These are phyloP conservation scores for Aspergillus brunneoviolaceus DNA, from an alignment of 2,329 filamentous ascomycete species.

Conservation along the genomic window DNA sequence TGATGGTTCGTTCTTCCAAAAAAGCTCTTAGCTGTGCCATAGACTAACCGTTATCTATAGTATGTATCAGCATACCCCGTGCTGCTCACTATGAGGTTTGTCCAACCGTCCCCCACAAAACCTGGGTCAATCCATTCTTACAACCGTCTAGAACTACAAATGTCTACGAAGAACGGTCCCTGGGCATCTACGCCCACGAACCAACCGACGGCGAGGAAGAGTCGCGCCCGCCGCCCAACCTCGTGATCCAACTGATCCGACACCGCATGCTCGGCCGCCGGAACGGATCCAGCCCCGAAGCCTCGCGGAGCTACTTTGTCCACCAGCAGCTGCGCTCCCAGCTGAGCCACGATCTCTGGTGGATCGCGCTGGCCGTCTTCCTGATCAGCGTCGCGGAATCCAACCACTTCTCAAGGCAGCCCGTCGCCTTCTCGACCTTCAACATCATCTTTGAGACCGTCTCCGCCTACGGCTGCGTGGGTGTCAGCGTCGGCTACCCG, in stretches of 20 bases:
- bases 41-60: constrained; percentile 18
- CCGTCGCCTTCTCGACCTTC: constrained; percentile 57
- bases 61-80: constrained; percentile 40
- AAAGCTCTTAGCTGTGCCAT: not conserved
- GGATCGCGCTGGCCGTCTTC: constrained; percentile 60
- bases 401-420: constrained; percentile 53
- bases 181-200: constrained; percentile 51
- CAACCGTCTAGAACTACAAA: constrained; percentile 58
- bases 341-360: constrained; percentile 67
- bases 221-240: constrained; percentile 21
- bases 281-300: constrained; percentile 21
- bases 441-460: constrained; percentile 54
- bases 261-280: constrained; percentile 27
- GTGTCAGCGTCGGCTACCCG: constrained; percentile 58
- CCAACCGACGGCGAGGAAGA: constrained; percentile 19
- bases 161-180: constrained; percentile 67
- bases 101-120: not conserved
- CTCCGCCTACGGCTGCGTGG: constrained; percentile 61
- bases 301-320: constrained; percentile 50
- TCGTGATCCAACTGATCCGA: constrained; percentile 28
- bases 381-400: constrained; percentile 62
- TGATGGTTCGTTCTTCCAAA: constrained; percentile 31
- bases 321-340: constrained; percentile 62
- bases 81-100: constrained; percentile 34
- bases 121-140: constrained; percentile 3